A percentile compares a stretch with the other conserved stretches of the same genome.
Conservation (phyloP, 2,329 filamentous ascomycete species). For the Claviceps sp. region DNA sequence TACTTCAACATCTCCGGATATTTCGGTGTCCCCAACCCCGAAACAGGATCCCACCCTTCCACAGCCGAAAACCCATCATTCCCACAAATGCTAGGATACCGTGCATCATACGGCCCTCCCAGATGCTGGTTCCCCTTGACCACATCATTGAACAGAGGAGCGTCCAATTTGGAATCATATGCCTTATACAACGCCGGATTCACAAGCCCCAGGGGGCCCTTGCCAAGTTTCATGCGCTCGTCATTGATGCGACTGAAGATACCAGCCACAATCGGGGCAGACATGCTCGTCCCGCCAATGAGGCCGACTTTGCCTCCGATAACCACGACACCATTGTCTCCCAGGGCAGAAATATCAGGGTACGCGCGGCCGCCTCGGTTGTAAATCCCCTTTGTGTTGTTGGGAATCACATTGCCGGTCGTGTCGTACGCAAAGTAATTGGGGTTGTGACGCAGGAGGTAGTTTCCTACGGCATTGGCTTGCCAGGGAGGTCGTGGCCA, state of each 20-base stretch:
- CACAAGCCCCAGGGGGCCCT: slow-evolving; percentile 18
- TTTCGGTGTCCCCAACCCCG: slow-evolving; percentile 10
- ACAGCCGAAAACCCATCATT: slow-evolving; percentile 10
- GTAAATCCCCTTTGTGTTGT: slow-evolving; percentile 18
- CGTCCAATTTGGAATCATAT: background rate
- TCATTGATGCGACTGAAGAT: slow-evolving; percentile 22
- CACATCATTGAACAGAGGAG: slow-evolving; percentile 9
- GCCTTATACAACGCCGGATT: slow-evolving; percentile 19
- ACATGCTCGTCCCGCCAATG: slow-evolving; percentile 35
- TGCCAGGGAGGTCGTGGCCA: slow-evolving; percentile 36
- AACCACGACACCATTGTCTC: slow-evolving; percentile 29
- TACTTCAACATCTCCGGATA: slow-evolving; percentile 25
- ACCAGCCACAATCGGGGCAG: slow-evolving; percentile 20
- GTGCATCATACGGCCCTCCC: slow-evolving; percentile 5
- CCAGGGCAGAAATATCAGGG: slow-evolving; percentile 33
- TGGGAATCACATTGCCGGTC: slow-evolving; percentile 7
- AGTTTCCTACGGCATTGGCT: slow-evolving; percentile 12
- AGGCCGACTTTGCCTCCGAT: slow-evolving; percentile 27
- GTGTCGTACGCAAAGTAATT: slow-evolving; percentile 9
- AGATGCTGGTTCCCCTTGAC: slow-evolving; percentile 9
- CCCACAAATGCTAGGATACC: slow-evolving; percentile 7
- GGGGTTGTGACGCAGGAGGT: slow-evolving; percentile 7
- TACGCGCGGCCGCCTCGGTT: slow-evolving; percentile 33
- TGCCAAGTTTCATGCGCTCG: slow-evolving; percentile 15
- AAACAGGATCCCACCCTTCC: slow-evolving; percentile 10